Evolutionary conservation across 768 basidiomycete species (phyloP).

Genomic region (Lactifluus rugatus): DNA sequence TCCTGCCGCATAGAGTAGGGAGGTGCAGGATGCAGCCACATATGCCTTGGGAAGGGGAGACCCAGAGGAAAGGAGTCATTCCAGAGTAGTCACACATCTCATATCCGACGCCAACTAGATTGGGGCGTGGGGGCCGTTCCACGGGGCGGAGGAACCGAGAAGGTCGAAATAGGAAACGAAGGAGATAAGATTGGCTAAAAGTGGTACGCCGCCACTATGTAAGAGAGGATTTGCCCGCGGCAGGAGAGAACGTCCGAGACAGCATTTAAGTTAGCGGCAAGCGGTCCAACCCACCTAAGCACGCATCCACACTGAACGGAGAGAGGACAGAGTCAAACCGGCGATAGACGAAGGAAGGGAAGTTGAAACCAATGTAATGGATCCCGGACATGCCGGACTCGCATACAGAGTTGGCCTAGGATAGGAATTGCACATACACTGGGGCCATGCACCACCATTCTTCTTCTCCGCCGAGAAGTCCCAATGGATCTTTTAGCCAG

Average conservation of each 20-base stretch:
- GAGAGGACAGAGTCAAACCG: background rate
- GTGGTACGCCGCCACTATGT: background rate
- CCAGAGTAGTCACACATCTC: background rate
- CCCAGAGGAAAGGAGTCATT: background rate
- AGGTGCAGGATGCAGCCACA: background rate
- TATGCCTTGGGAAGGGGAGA: background rate
- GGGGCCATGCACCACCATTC: background rate
- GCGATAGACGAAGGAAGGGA: background rate
- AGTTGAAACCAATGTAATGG: background rate
- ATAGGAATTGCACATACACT: no score
- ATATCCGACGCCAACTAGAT: background rate
- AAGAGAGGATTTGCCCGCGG: background rate
- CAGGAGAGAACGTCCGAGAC: background rate
- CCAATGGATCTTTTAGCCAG: background rate
- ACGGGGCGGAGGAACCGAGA: constrained; percentile 2
- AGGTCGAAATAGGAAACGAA: background rate
- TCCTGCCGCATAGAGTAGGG: background rate
- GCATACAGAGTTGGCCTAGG: background rate
- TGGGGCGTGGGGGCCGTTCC: background rate
- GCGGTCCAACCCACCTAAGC: background rate
- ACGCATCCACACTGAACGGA: background rate
- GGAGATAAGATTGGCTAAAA: background rate
- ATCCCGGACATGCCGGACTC: background rate
- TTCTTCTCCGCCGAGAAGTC: constrained; percentile 2
- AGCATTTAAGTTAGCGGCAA: background rate